A percentile compares a stretch with the other conserved stretches of the same genome.
Conservation (phyloP, 1,284 basidiomycete species). For the Trametes sp. region DNA sequence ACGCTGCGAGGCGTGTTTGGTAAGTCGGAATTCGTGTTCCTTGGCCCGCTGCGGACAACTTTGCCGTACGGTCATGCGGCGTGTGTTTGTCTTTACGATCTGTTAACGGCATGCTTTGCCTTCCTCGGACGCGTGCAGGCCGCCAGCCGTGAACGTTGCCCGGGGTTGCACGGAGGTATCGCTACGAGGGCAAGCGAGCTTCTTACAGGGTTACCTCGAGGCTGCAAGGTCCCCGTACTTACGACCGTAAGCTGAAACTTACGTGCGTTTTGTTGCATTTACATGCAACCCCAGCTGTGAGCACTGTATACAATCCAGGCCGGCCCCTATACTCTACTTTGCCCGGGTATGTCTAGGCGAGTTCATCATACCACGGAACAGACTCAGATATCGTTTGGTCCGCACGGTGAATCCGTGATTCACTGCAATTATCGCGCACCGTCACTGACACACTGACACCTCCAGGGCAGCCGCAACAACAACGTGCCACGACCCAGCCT, state of each 20-base stretch:
- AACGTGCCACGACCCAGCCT: too few relatives aligned
- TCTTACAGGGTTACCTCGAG: conserved; percentile 13
- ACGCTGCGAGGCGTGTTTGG: background rate
- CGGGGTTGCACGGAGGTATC: background rate
- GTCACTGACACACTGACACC: background rate
- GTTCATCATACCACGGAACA: background rate
- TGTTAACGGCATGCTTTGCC: conserved; percentile 3
- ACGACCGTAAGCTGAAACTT: background rate
- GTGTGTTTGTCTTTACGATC: background rate
- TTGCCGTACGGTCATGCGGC: background rate
- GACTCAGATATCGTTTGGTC: background rate
- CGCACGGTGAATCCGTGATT: background rate
- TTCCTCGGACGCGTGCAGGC: background rate
- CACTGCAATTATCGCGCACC: background rate
- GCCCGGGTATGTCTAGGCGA: background rate
- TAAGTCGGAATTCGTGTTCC: background rate
- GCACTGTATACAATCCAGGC: too few relatives aligned
- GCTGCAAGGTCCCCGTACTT: background rate
- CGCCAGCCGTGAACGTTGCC: background rate
- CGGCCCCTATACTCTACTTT: background rate
- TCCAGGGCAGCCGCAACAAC: background rate
- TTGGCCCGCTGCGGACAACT: background rate
- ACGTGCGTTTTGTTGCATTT: background rate
- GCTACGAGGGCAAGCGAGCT: background rate
- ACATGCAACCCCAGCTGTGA: background rate